Percentiles rank a stretch among this genome's conserved stretches.
These are phyloP conservation scores for Suhomyces bribrorum DNA, from an alignment of 1,139 yeast species.

Conservation along the genomic window DNA sequence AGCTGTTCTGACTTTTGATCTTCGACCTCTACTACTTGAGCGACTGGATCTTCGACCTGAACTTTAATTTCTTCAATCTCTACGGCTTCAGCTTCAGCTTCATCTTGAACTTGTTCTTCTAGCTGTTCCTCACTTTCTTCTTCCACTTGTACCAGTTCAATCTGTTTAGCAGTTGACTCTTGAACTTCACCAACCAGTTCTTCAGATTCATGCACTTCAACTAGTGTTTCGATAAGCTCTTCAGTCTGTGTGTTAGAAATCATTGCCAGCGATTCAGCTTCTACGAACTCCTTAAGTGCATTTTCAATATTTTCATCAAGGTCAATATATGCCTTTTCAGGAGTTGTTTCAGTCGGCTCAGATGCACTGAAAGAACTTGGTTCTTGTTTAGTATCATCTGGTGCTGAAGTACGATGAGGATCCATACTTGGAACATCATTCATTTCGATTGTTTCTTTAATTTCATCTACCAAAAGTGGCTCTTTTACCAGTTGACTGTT, in stretches of 20 bases:
- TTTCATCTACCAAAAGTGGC: constrained; percentile 7
- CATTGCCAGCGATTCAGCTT: not conserved
- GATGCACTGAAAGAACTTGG: no score
- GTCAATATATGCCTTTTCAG: constrained; percentile 9
- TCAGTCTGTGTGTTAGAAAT: not conserved
- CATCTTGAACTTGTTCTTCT: not conserved
- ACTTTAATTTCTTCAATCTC: constrained; percentile 9
- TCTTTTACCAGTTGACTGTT: constrained; percentile 1
- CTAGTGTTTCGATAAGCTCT: not conserved
- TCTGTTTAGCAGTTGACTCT: no score
- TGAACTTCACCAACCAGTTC: no score
- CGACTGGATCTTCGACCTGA: not conserved
- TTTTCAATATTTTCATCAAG: not conserved
- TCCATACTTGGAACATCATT: not conserved
- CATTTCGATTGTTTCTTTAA: constrained; percentile 3
- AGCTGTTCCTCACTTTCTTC: not conserved
- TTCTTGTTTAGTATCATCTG: not conserved
- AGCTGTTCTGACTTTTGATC: no score
- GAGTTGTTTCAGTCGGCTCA: not conserved
- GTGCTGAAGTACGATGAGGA: not conserved
- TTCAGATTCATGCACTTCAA: no score
- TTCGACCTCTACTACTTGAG: constrained; percentile 11
- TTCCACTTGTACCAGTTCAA: no score
- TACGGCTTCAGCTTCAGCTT: constrained; percentile 12
- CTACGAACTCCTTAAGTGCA: not conserved